These are phyloP conservation scores for Geotrichum aggregatum DNA, from an alignment of 1,139 yeast species.

Conservation along the genomic window DNA sequence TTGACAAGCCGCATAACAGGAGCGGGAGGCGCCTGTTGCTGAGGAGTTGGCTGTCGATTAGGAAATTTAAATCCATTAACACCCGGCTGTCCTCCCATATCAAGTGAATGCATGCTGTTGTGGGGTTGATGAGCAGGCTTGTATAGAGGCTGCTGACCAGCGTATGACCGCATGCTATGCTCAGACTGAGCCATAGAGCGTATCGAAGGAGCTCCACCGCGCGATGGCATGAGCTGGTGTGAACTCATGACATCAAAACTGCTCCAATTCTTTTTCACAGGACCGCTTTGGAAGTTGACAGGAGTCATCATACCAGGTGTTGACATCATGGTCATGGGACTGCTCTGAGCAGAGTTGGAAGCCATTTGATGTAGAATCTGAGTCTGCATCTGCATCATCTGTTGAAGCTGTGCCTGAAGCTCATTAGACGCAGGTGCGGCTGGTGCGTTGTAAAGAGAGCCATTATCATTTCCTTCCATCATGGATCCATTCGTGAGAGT, in stretches of 20 bases:
- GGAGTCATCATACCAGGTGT: constrained; percentile 18
- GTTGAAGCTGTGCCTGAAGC: constrained; percentile 36
- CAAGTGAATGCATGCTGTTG: constrained; percentile 12
- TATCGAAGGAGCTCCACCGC: constrained; percentile 29
- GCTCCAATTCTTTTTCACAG: constrained; percentile 25
- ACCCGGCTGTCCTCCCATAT: constrained; percentile 1
- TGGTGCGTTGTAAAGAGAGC: constrained; percentile 6
- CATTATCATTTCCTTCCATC: constrained; percentile 8
- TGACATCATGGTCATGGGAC: constrained; percentile 16
- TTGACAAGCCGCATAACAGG: constrained; percentile 7
- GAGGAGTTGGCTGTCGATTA: constrained; percentile 2
- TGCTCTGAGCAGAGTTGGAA: constrained; percentile 4
- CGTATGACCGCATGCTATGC: constrained; percentile 22
- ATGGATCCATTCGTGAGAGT: constrained; percentile 6
- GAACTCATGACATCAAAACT: constrained; percentile 24
- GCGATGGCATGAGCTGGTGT: constrained; percentile 16
- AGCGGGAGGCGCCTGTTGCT: constrained; percentile 1
- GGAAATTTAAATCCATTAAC: constrained; percentile 10
- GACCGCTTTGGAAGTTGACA: neutral
- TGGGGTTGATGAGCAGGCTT: constrained; percentile 14
- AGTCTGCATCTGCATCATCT: constrained; percentile 38
- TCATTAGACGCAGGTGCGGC: constrained; percentile 20
- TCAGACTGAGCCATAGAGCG: constrained; percentile 30
- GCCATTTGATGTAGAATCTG: constrained; percentile 35
- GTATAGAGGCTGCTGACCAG: constrained; percentile 11